Evolutionary conservation across 192 early-diverging fungal genomes (phyloP).

Genomic region (Glomus cerebriforme): DNA sequence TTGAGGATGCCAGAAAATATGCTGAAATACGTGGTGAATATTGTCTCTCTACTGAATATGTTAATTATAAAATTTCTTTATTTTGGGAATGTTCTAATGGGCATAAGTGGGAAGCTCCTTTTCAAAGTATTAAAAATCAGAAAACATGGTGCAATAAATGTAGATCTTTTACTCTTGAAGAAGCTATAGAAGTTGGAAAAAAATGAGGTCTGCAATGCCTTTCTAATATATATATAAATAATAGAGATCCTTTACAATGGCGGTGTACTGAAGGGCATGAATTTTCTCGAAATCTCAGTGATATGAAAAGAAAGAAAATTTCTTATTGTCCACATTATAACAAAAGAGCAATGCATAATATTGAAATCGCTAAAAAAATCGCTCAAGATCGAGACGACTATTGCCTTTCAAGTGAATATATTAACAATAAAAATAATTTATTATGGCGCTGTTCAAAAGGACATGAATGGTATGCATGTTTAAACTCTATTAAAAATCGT

Average conservation of each 20-base stretch:
- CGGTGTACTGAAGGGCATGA: constrained; percentile 8
- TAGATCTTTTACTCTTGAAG: constrained; percentile 17
- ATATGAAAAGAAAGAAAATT: constrained; percentile 9
- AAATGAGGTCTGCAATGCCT: constrained; percentile 19
- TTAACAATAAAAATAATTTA: too few relatives aligned
- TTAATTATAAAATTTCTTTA: not conserved
- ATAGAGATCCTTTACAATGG: not conserved
- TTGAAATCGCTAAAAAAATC: constrained; percentile 25
- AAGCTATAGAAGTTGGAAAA: constrained; percentile 22
- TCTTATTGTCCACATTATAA: constrained; percentile 17
- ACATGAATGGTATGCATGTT: too few relatives aligned
- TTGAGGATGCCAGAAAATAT: not conserved
- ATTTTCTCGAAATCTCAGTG: constrained; percentile 17
- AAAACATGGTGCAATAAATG: not conserved
- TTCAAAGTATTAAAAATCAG: constrained; percentile 18
- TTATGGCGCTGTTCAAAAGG: too few relatives aligned
- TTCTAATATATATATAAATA: constrained; percentile 22
- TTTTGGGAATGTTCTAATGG: constrained; percentile 7
- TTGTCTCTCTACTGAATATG: too few relatives aligned
- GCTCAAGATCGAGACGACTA: constrained; percentile 10
- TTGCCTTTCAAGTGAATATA: too few relatives aligned
- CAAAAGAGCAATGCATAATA: not conserved
- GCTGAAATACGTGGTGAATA: not conserved
- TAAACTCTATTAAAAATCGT: too few relatives aligned
- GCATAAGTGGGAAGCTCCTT: not conserved